Evolutionary conservation across 768 basidiomycete genomes (phyloP).

Genomic region (Inosperma sp.): DNA sequence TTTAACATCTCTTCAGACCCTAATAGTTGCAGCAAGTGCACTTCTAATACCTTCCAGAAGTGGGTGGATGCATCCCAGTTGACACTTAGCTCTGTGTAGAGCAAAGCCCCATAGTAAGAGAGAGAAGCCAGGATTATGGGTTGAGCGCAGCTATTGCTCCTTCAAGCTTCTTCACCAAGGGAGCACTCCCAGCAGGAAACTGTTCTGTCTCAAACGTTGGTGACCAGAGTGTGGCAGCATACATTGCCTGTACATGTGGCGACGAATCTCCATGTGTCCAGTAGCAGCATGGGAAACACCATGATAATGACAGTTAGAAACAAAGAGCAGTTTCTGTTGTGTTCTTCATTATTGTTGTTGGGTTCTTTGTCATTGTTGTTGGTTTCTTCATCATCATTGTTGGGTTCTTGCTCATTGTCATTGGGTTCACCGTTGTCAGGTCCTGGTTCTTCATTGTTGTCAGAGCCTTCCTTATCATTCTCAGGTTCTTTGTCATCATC

Average conservation of each 20-base stretch:
- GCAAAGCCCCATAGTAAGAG: background rate
- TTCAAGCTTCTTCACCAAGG: conserved; percentile 4
- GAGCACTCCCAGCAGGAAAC: conserved; percentile 2
- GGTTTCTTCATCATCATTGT: too few relatives aligned
- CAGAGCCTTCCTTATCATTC: too few relatives aligned
- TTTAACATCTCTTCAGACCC: conserved; percentile 6
- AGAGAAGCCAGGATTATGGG: background rate
- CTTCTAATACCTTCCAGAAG: background rate
- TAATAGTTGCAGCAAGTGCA: background rate
- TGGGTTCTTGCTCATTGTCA: too few relatives aligned
- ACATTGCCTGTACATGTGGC: background rate
- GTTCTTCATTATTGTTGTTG: too few relatives aligned
- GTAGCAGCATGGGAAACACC: conserved; percentile 1
- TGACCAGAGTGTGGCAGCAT: background rate
- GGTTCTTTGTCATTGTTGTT: too few relatives aligned
- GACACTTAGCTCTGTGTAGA: background rate
- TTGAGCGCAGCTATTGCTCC: background rate
- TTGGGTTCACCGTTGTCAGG: too few relatives aligned
- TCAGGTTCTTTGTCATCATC: too few relatives aligned
- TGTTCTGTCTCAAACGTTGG: background rate
- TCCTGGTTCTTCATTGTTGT: too few relatives aligned
- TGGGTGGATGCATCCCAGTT: conserved; percentile 1
- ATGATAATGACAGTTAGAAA: background rate
- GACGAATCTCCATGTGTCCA: background rate
- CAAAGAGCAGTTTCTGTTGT: conserved; percentile 6